These are phyloP conservation scores for Dichomitus squalens DNA, from an alignment of 1,284 basidiomycete species.

Conservation along the genomic window DNA sequence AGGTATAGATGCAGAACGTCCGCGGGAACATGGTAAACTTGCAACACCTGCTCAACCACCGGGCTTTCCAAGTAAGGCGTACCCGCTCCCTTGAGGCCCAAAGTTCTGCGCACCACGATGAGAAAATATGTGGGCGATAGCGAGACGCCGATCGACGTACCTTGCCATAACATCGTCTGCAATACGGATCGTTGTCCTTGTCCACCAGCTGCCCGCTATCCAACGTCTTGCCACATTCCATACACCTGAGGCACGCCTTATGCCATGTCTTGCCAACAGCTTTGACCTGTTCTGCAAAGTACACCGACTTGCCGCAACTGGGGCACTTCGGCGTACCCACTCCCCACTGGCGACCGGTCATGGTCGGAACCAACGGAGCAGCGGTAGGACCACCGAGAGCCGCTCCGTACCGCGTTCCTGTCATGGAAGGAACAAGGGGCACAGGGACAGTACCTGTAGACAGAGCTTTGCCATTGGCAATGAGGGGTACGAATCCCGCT, in stretches of 20 bases:
- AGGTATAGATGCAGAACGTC: not conserved
- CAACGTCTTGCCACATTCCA: constrained; percentile 62
- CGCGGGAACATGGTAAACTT: not conserved
- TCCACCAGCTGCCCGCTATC: constrained; percentile 73
- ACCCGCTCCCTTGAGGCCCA: constrained; percentile 73
- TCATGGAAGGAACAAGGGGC: constrained; percentile 43
- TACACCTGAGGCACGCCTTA: constrained; percentile 73
- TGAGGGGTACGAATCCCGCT: not conserved
- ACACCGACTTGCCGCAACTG: constrained; percentile 61
- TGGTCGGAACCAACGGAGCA: constrained; percentile 24
- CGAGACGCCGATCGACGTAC: constrained; percentile 38
- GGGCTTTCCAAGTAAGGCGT: constrained; percentile 70
- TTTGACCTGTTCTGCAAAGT: constrained; percentile 74
- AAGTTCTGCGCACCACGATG: constrained; percentile 47
- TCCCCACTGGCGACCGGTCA: constrained; percentile 43
- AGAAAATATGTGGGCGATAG: not conserved
- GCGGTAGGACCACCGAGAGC: constrained; percentile 38
- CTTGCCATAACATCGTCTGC: constrained; percentile 73
- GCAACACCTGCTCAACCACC: constrained; percentile 36
- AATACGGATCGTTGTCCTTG: constrained; percentile 71
- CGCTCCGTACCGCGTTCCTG: constrained; percentile 54
- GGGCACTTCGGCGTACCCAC: constrained; percentile 54
- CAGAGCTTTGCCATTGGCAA: not conserved
- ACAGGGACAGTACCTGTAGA: constrained; percentile 3
- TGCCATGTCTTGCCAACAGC: constrained; percentile 78